A percentile compares a stretch with the other conserved stretches of the same genome.
These are phyloP conservation scores for Phalaenopsis hybrid DNA, from an alignment of 116 monocot species.

Conservation along the genomic window DNA sequence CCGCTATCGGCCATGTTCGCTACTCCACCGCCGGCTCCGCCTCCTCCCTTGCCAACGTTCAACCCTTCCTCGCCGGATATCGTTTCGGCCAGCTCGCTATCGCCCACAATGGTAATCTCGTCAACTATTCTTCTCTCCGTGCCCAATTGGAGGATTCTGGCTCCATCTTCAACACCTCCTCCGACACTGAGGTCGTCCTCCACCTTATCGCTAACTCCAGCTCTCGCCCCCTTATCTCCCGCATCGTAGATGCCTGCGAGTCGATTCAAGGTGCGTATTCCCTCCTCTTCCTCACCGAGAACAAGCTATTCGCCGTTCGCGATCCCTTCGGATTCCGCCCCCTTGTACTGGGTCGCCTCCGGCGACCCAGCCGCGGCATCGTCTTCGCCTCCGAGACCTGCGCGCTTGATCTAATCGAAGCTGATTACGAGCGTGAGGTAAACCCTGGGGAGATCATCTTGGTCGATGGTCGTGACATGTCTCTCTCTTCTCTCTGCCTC, in stretches of 20 bases:
- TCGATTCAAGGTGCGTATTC: slow-evolving; percentile 73
- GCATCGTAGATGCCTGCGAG: slow-evolving; percentile 69
- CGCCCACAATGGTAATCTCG: slow-evolving; percentile 84
- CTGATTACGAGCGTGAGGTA: slow-evolving; percentile 68
- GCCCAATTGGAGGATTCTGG: slow-evolving; percentile 54
- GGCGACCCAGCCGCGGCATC: slow-evolving; percentile 33
- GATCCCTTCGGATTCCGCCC: slow-evolving; percentile 89
- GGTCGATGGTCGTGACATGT: slow-evolving; percentile 34
- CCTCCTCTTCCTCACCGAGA: slow-evolving; percentile 57
- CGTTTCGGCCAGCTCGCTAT: slow-evolving; percentile 75
- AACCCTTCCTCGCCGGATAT: slow-evolving; percentile 87
- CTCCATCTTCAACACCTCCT: slow-evolving; percentile 79
- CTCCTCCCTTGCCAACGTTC: slow-evolving; percentile 60
- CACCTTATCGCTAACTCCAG: slow-evolving; percentile 81
- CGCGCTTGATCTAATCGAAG: slow-evolving; percentile 78
- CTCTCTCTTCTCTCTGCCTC: slow-evolving; percentile 50
- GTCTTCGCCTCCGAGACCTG: slow-evolving; percentile 92
- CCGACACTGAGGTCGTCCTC: slow-evolving; percentile 84
- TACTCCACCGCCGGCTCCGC: slow-evolving; percentile 87
- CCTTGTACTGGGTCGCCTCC: slow-evolving; percentile 62
- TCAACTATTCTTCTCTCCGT: slow-evolving; percentile 63
- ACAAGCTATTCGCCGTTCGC: slow-evolving; percentile 74
- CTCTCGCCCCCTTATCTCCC: slow-evolving; percentile 60
- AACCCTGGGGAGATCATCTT: slow-evolving; percentile 68
- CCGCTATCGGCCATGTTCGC: slow-evolving; percentile 89